Evolutionary conservation across 441 rosid genomes (phyloP), one percentile per base, ranked within the genome.

Genomic region (Brassica balearica): DNA sequence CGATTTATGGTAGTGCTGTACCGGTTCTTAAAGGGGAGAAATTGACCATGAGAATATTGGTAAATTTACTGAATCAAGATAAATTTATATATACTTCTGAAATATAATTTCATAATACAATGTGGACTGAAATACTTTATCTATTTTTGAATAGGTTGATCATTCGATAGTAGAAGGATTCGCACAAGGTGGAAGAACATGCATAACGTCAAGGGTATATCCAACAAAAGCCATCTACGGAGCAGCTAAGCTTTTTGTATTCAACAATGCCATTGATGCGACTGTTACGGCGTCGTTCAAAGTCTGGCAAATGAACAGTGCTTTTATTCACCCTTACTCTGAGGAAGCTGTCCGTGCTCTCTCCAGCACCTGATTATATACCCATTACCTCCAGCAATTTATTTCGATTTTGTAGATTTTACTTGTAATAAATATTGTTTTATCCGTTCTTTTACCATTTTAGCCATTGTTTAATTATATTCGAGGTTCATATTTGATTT

Each of bases 111-210:
- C 17, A 65, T 53, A 46, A 6, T 14, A 48, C 22, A 58, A n/a
- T 20, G 2, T 38, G 48, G 9, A 41, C 4, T 55, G 6, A 66
- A n/a, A 7, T 36, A 36, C 1, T 2, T 14, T 22, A 20, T 12
- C 1, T 38, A 3, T 23, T 23, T 43, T 3, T 8, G 0, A 17
- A 64, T 53, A 94, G 98, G 94, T 93, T 64, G 98, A 96, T 85
- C 99, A 96, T 86, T 93, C 99, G 0, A 92, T 93, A 36, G 87
- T 96, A 2, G 99, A 96, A 82, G 89, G 88, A 71, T 96, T 91
- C 38, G 99, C 87, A 8, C 99, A 91, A 86, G 93, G 97, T 61
- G 99, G 99, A 51, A 89, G 99, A 76, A 84, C 88, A 41, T 83
- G 85, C n/a, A 93, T 96, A 20, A 88, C 99, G 0, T 89, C 99